Percentiles rank a stretch among this genome's conserved stretches.
Evolutionary conservation across 2,329 filamentous ascomycete genomes (phyloP).

Genomic region (Cyphellophora attinorum): DNA sequence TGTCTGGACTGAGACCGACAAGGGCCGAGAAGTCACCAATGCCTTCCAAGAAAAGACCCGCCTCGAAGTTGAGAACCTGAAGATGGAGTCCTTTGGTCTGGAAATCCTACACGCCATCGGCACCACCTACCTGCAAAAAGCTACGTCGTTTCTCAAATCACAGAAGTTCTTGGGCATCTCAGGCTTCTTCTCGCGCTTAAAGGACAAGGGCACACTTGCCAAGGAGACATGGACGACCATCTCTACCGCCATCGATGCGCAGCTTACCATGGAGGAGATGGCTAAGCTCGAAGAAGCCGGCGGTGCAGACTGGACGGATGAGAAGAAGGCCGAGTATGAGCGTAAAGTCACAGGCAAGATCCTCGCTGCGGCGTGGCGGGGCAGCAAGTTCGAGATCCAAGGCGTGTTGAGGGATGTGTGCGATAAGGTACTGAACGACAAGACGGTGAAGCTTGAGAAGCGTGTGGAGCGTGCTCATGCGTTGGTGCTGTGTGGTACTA

Average conservation of each 20-base stretch:
- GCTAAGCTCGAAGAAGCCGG: conserved; percentile 88
- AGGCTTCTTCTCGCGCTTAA: conserved; percentile 86
- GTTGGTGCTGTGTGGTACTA: conserved; percentile 75
- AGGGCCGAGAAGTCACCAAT: conserved; percentile 68
- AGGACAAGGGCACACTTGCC: conserved; percentile 91
- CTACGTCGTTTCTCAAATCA: conserved; percentile 76
- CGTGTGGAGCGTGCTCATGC: conserved; percentile 84
- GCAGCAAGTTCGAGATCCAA: conserved; percentile 96
- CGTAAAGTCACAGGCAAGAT: conserved; percentile 96
- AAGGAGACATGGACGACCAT: conserved; percentile 99
- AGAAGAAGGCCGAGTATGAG: conserved; percentile 93
- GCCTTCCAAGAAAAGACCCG: conserved; percentile 92
- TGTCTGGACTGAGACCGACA: conserved; percentile 96
- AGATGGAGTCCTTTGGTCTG: conserved; percentile 97
- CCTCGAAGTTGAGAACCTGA: conserved; percentile 92
- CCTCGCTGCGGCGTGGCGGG: conserved; percentile 88
- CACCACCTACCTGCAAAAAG: conserved; percentile 80
- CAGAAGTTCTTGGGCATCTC: conserved; percentile 96
- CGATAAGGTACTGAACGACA: conserved; percentile 72
- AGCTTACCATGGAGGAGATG: conserved; percentile 99
- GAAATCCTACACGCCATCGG: conserved; percentile 96
- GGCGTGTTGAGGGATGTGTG: conserved; percentile 90
- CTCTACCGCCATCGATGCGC: conserved; percentile 87
- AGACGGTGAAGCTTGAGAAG: conserved; percentile 72
- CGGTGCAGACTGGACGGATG: conserved; percentile 96